These are phyloP conservation scores for Fistulifera solaris DNA, from an alignment of 108 stramenopile genomes.

Conservation along the genomic window DNA sequence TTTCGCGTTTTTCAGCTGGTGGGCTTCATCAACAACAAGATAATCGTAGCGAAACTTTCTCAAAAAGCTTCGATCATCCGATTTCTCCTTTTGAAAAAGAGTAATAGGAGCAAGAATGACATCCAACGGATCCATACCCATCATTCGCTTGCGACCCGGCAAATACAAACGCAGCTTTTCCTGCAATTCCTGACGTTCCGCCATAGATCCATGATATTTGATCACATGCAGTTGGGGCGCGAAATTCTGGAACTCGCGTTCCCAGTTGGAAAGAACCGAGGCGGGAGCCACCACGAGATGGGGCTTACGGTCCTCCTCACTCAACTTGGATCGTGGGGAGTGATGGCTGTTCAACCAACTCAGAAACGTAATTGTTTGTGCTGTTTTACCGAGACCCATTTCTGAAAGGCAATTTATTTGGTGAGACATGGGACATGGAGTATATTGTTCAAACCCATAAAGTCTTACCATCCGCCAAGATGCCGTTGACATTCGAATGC, in stretches of 20 bases:
- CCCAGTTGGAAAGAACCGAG: conserved; percentile 92
- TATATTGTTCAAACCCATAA: too few species aligned
- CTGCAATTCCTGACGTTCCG: conserved; percentile 50
- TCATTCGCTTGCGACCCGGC: conserved; percentile 5
- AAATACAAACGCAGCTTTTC: conserved; percentile 30
- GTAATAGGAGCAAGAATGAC: conserved; percentile 75
- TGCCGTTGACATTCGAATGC: conserved; percentile 80
- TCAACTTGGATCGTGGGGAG: conserved; percentile 8
- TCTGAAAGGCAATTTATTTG: background rate
- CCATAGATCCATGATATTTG: conserved; percentile 67
- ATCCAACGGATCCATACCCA: conserved; percentile 28
- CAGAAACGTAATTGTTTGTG: conserved; percentile 93
- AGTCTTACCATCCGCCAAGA: conserved; percentile 84
- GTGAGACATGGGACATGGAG: background rate
- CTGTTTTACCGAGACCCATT: conserved; percentile 67
- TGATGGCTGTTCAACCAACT: conserved; percentile 56
- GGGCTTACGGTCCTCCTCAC: conserved; percentile 4
- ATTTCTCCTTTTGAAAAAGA: conserved; percentile 69
- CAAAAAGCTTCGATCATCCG: conserved; percentile 64
- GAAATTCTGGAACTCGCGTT: conserved; percentile 87
- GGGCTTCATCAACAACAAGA: conserved; percentile 74
- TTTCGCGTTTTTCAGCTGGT: conserved; percentile 62
- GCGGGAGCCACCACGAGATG: conserved; percentile 96
- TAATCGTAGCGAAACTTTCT: conserved; percentile 70
- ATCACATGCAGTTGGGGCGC: conserved; percentile 75